Percentiles rank a stretch among this genome's conserved stretches.
Conservation (phyloP, 495 filamentous ascomycete genomes). For the Filosporella fistucella region DNA sequence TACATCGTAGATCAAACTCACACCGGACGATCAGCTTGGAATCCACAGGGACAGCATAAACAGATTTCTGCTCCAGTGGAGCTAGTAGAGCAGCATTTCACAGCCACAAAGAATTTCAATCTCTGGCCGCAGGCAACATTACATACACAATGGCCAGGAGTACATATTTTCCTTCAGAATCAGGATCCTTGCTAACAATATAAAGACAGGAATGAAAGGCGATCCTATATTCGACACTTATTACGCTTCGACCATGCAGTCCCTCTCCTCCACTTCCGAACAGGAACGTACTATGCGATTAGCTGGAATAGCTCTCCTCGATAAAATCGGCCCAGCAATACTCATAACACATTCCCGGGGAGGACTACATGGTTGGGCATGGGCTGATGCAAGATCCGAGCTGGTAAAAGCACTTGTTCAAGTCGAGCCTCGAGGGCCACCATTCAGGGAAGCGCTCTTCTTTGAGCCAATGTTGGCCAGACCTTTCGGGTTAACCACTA, state of each 20-base stretch:
- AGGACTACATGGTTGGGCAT: constrained; percentile 41
- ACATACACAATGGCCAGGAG: constrained; percentile 50
- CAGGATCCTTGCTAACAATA: not conserved
- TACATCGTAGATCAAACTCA: constrained; percentile 38
- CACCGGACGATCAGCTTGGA: constrained; percentile 25
- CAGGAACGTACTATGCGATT: constrained; percentile 35
- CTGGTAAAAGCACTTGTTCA: constrained; percentile 41
- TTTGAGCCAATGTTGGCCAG: not conserved
- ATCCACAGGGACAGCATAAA: too few relatives aligned
- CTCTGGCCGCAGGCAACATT: constrained; percentile 36
- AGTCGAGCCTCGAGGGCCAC: constrained; percentile 51
- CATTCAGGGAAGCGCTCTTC: constrained; percentile 16
- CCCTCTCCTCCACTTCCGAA: constrained; percentile 24
- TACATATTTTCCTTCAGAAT: not conserved
- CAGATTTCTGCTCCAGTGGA: too few relatives aligned
- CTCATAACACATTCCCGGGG: constrained; percentile 45
- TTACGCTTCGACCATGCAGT: constrained; percentile 37
- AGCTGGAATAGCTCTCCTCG: constrained; percentile 40
- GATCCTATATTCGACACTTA: constrained; percentile 46
- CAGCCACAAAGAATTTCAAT: constrained; percentile 27
- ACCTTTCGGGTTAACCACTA: not conserved
- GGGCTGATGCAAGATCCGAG: constrained; percentile 38
- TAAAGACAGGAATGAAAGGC: constrained; percentile 32
- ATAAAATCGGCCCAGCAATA: constrained; percentile 39
- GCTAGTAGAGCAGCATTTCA: constrained; percentile 25